Base-by-base conservation (phyloP, 805 yeast species). In the Saturnispora saitoi region DNA sequence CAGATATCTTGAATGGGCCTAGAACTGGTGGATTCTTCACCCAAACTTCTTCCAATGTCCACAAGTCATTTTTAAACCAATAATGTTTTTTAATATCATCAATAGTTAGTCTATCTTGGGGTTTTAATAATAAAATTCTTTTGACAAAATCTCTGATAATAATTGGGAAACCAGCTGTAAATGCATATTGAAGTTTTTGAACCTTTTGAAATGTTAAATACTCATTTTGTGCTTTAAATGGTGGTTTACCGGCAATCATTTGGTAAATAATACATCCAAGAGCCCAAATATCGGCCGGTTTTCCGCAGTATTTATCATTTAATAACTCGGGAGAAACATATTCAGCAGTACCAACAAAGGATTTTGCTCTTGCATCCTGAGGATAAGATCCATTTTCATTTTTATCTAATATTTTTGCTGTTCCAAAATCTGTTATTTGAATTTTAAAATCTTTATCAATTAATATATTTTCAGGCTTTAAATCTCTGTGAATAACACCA, bases 331-430 rank as follows among this genome's bases (percentile, higher is more conserved):
- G 95, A 0, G 90, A 81, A 6, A 85, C 90, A 57, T 84, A 84
- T 56, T 84, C 91, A 0, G 91, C 91, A 0, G 91, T 85, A 4
- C 95, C 95, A 28, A 86, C 95, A 66, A 86, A 86, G 0, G 93
- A 85, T 54, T 77, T 81, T 0, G 93, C 89, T 56, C 80, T 72
- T 1, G 80, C 78, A 57, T 83, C 83, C 14, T 73, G 59, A 9
- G 90, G 89, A 58, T 79, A 84, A 9, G 65, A 68, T 34, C 76
- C 80, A n/a, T 71, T 65, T 2, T 64, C 70, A 22, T 70, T 70
- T 31, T 68, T 68, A n/a, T 83, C 86, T 28, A 86, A 63, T 42
- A 86, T 65, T 56, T 82, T 80, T 0, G 95, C 95, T 0, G 95
- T 86, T 24, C 95, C 95, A 62, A 86, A 86, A 67, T 86, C 95